Base-by-base conservation (phyloP, 2,329 filamentous ascomycete species). In the Fusarium sp. region DNA sequence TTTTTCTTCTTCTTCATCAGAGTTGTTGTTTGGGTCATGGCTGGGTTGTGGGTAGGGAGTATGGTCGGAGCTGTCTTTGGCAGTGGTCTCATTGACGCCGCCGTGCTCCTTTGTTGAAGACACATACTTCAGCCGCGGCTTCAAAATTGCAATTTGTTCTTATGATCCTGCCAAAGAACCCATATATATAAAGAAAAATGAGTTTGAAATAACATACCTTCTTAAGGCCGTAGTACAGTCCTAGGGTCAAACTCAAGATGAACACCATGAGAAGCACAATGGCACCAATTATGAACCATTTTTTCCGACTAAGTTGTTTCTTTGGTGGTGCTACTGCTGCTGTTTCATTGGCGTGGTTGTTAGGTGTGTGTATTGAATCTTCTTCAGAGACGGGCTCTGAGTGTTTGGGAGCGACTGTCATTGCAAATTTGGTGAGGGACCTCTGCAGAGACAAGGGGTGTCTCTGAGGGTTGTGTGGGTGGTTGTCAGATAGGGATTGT, bases 201-300 rank as follows among this genome's bases (percentile, higher is more conserved):
- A 30, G 30, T 14, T 41, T 10, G 30, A 26, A 39, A 55, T 24
- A 44, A 41, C 46, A 65, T 26, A 72, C 70, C 62, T 73, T 63
- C 26, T 52, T 53, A 14, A 72, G 53, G n/a, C 70, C 70, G 28
- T 62, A 73, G 47, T 62, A 70, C 33, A 73, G 30, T n/a, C 70
- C 70, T 20, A 72, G 40, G 1, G 55, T 55, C 14, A 73, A 37
- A n/a, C 60, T 61, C 41, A 72, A 32, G n/a, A 62, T 47, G 20
- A 67, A 51, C 7, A 70, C 48, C 14, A 60, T 37, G 7, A 58
- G 15, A 40, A 62, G 17, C 7, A 49, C 56, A 14, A 45, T 13
- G 11, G 40, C 49, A 20, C 54, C 49, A n/a, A 68, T 45, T 15
- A 70, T 55, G 24, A 48, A 56, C 56, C 56, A 70, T 35, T 66